Conservation (phyloP, 2,329 filamentous ascomycete genomes). For the Apiospora rasikravindrae region DNA sequence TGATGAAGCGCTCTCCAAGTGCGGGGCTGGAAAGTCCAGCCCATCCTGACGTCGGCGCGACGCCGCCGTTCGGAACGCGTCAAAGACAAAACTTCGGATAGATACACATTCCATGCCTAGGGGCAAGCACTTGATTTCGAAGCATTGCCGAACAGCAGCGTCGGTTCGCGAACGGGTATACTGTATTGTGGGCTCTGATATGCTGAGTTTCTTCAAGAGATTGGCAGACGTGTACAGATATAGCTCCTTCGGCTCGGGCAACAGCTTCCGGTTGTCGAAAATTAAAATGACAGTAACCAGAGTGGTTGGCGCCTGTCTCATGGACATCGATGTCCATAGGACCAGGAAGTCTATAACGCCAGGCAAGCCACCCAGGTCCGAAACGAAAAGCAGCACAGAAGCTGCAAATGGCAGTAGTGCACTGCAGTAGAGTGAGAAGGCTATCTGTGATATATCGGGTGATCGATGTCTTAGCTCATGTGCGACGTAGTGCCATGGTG, state of each 20-base stretch:
- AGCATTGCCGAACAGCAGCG: no score
- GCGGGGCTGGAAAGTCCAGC: slow-evolving; percentile 3
- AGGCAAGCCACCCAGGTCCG: not conserved
- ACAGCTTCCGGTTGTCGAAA: not conserved
- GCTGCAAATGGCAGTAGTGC: not conserved
- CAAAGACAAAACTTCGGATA: not conserved
- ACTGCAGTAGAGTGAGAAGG: slow-evolving; percentile 3
- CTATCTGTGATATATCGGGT: not conserved
- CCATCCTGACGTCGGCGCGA: not conserved
- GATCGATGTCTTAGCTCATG: not conserved
- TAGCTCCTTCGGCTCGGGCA: slow-evolving; percentile 4
- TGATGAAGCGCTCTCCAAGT: not conserved
- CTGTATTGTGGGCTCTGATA: slow-evolving; percentile 1
- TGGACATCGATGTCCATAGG: slow-evolving; percentile 1
- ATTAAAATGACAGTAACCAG: not conserved
- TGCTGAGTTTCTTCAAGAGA: not conserved
- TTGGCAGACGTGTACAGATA: slow-evolving; percentile 8
- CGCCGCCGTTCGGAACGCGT: not conserved
- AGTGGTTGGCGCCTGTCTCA: not conserved
- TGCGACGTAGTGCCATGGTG: not conserved
- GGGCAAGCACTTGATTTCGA: not conserved
- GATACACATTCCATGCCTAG: not conserved
- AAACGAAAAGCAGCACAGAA: slow-evolving; percentile 4
- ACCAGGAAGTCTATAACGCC: slow-evolving; percentile 1
- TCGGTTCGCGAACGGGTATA: not conserved